Conservation (phyloP, 345 rosid genomes). For the Moricandia arvensis region DNA sequence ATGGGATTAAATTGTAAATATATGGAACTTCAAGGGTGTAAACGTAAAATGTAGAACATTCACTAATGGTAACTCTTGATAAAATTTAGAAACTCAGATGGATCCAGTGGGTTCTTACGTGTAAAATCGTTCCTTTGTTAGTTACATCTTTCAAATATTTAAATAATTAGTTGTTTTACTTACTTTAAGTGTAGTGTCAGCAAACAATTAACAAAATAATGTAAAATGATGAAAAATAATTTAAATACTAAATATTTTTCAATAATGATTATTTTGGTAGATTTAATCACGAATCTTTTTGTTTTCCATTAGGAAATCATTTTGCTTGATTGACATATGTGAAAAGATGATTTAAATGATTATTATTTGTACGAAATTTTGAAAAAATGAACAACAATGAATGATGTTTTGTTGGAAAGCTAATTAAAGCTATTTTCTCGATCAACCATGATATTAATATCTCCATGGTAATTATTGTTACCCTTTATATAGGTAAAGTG, state of each 20-base stretch:
- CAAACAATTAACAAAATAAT: constrained; percentile 16
- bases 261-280: not conserved
- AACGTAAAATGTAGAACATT: not conserved
- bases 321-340: constrained; percentile 7
- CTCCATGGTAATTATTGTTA: constrained; percentile 25
- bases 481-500: constrained; percentile 16
- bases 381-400: not conserved
- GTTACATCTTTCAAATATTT: not conserved
- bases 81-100: constrained; percentile 12
- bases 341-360: constrained; percentile 25
- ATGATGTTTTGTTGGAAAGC: constrained; percentile 29
- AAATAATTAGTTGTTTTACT: constrained; percentile 12
- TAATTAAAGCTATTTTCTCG: constrained; percentile 4
- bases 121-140: constrained; percentile 24
- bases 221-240: constrained; percentile 4
- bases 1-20: not conserved
- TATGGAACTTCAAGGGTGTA: not conserved
- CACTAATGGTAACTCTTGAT: constrained; percentile 6
- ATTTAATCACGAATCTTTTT: not conserved
- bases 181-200: constrained; percentile 16
- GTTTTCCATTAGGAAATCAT: not conserved
- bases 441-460: constrained; percentile 13
- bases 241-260: not conserved
- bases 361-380: constrained; percentile 7
- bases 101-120: constrained; percentile 25